phyloP scores from a whole-genome alignment of 2,329 filamentous ascomycete species.

The Ophiocordyceps camponoti-leonardi region DNA sequence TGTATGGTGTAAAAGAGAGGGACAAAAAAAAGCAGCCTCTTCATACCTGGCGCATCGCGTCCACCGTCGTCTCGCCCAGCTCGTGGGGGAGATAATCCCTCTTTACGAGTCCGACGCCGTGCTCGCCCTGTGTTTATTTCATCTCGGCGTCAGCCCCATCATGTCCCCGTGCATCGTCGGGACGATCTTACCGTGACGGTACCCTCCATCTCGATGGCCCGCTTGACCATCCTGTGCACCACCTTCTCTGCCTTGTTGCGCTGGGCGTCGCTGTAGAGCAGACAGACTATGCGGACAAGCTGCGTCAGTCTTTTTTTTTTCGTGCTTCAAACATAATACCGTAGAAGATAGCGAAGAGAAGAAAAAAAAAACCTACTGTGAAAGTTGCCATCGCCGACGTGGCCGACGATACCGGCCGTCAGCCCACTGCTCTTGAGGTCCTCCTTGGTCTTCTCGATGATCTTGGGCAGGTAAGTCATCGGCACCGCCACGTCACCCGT shows the following conservation, averaged over 20 bases:
- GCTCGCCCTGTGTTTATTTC: slow-evolving; percentile 45
- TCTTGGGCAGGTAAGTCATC: slow-evolving; percentile 52
- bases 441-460: slow-evolving; percentile 55
- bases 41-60: slow-evolving; percentile 63
- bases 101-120: slow-evolving; percentile 73
- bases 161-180: too few species aligned
- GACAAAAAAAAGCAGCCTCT: background rate
- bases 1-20: too few species aligned
- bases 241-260: slow-evolving; percentile 49
- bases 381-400: slow-evolving; percentile 67
- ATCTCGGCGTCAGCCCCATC: slow-evolving; percentile 3
- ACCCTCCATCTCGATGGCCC: slow-evolving; percentile 69
- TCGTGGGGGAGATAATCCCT: slow-evolving; percentile 67
- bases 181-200: slow-evolving; percentile 59
- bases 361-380: slow-evolving; percentile 29
- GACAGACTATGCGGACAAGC: slow-evolving; percentile 22
- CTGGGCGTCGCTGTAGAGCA: slow-evolving; percentile 48
- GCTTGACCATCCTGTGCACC: slow-evolving; percentile 72
- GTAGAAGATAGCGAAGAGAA: too few species aligned
- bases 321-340: too few species aligned
- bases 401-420: slow-evolving; percentile 42
- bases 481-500: slow-evolving; percentile 78
- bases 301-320: background rate
- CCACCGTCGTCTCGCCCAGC: slow-evolving; percentile 55
- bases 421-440: slow-evolving; percentile 24